Conservation (phyloP, 176 grass and related monocot genomes). For the Eragrostis curvula region DNA sequence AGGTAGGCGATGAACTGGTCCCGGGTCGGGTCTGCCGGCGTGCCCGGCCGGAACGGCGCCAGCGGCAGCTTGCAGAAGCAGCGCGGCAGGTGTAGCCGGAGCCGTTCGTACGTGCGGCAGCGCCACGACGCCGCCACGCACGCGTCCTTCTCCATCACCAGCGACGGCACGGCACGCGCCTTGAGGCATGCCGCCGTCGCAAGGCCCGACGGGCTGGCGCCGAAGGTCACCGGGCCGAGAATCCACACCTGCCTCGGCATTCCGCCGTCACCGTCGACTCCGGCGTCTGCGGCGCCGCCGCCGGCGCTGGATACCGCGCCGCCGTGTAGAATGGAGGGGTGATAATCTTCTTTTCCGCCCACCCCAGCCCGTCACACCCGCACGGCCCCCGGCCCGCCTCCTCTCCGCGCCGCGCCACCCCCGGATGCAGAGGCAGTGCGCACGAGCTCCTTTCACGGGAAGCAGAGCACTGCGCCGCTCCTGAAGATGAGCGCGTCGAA, state of each 20-base stretch:
- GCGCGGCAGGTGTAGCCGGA: conserved; percentile 76
- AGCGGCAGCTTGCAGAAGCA: conserved; percentile 79
- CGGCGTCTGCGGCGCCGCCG: background rate
- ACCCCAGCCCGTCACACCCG: too few relatives aligned
- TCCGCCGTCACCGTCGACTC: background rate
- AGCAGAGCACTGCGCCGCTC: too few relatives aligned
- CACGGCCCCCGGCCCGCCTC: too few relatives aligned
- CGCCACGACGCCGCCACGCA: conserved; percentile 83
- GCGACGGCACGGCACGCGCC: conserved; percentile 62
- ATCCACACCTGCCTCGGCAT: conserved; percentile 64
- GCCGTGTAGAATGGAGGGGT: conserved; percentile 17
- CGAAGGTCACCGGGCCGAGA: conserved; percentile 77
- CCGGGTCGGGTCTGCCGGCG: conserved; percentile 71
- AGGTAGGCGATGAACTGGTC: conserved; percentile 91
- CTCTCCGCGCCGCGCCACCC: too few relatives aligned
- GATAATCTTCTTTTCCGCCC: background rate
- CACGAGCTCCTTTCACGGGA: too few relatives aligned
- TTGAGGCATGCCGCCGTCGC: conserved; percentile 82
- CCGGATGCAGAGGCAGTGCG: too few relatives aligned
- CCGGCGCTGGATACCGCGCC: too few relatives aligned
- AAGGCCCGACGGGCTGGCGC: conserved; percentile 80
- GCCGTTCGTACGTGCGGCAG: conserved; percentile 75
- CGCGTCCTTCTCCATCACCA: conserved; percentile 77
- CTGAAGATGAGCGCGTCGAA: too few relatives aligned
- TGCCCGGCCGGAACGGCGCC: conserved; percentile 60